Conservation (phyloP, 2,329 filamentous ascomycete species). For the Mycogone perniciosa region DNA sequence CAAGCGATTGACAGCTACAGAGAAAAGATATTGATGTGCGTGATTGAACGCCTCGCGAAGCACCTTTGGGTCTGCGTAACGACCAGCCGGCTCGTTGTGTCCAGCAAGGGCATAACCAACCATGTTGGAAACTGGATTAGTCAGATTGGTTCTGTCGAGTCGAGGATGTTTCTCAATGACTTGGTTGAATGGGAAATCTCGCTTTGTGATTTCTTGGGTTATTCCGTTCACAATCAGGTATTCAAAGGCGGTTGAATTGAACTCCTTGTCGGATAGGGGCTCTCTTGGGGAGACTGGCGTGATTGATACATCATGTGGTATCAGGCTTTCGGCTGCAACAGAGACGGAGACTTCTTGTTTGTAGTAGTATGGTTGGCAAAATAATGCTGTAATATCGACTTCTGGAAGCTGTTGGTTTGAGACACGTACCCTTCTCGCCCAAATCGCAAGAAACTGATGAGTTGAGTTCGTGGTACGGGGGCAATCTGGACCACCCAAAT, state of each 20-base stretch:
- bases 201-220: neutral
- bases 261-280: slow-evolving; percentile 19
- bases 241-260: slow-evolving; percentile 31
- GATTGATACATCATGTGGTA: slow-evolving; percentile 13
- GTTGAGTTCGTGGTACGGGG: slow-evolving; percentile 21
- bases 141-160: slow-evolving; percentile 11
- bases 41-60: slow-evolving; percentile 16
- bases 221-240: slow-evolving; percentile 26
- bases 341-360: slow-evolving; percentile 21
- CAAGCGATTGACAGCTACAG: slow-evolving; percentile 16
- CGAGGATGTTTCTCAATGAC: slow-evolving; percentile 23
- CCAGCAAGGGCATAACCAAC: slow-evolving; percentile 28
- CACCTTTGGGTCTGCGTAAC: slow-evolving; percentile 8
- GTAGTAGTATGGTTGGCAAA: slow-evolving; percentile 7
- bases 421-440: slow-evolving; percentile 26
- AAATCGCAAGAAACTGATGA: slow-evolving; percentile 4
- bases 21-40: slow-evolving; percentile 28
- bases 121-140: slow-evolving; percentile 25
- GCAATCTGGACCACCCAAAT: slow-evolving; percentile 22
- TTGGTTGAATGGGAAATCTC: slow-evolving; percentile 21
- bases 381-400: slow-evolving; percentile 32
- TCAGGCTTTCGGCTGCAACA: neutral
- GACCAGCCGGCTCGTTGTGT: neutral
- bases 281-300: slow-evolving; percentile 6
- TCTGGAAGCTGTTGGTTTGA: slow-evolving; percentile 38